Percentiles rank a stretch among this genome's conserved stretches.
Evolutionary conservation across 805 yeast genomes (phyloP).

Genomic region (Novakomyces olei): DNA sequence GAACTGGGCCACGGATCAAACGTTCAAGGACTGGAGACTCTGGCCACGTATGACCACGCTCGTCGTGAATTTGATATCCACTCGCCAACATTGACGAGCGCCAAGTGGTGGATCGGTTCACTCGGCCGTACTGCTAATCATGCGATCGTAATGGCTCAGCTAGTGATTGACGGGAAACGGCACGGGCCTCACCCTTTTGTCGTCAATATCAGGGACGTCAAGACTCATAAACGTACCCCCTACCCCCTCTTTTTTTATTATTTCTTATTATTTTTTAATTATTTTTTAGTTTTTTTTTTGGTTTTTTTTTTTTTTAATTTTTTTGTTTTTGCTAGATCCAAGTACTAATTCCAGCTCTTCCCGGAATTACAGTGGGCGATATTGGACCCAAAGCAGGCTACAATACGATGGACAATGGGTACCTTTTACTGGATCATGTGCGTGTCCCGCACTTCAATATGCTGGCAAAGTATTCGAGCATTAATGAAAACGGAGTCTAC

Average conservation of each 20-base stretch:
- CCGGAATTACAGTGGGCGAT: constrained; percentile 4
- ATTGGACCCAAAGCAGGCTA: constrained; percentile 4
- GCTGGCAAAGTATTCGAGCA: constrained; percentile 2
- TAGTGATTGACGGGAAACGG: constrained; percentile 1
- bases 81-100: constrained; percentile 4
- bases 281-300: neutral
- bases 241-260: too few species aligned
- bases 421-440: constrained; percentile 1
- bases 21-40: constrained; percentile 5
- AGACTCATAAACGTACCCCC: constrained; percentile 3
- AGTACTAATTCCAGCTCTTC: constrained; percentile 2
- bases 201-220: constrained; percentile 3
- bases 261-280: neutral
- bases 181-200: constrained; percentile 4
- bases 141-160: constrained; percentile 4
- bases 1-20: constrained; percentile 6
- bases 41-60: constrained; percentile 4
- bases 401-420: constrained; percentile 5
- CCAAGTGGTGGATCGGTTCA: constrained; percentile 4
- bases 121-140: constrained; percentile 3
- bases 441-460: constrained; percentile 4
- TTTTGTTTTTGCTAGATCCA: neutral
- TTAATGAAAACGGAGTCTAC: constrained; percentile 1
- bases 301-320: neutral
- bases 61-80: constrained; percentile 4